A percentile compares a stretch with the other conserved stretches of the same genome.
These are phyloP conservation scores for Arthrobotrys megalospora DNA, from an alignment of 2,329 filamentous ascomycete genomes.

Conservation along the genomic window DNA sequence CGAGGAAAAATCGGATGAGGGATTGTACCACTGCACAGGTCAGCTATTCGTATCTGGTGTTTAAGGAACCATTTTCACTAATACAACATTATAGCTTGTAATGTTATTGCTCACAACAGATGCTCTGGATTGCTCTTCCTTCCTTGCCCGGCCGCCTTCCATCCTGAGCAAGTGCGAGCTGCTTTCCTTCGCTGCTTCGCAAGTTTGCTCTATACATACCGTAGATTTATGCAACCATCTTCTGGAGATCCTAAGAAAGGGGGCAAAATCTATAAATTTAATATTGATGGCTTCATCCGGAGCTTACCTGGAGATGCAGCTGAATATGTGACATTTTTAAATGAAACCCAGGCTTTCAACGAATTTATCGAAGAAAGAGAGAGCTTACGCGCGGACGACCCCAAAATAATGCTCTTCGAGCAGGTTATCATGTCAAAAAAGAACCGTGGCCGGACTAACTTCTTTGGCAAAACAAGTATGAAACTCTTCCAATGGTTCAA, in stretches of 20 bases:
- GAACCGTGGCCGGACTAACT: constrained; percentile 76
- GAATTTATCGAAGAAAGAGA: constrained; percentile 89
- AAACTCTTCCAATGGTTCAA: constrained; percentile 66
- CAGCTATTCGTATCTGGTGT: constrained; percentile 64
- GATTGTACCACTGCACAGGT: constrained; percentile 80
- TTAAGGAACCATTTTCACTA: constrained; percentile 1
- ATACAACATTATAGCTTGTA: constrained; percentile 66
- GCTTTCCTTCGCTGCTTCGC: constrained; percentile 80
- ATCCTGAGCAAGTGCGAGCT: constrained; percentile 77
- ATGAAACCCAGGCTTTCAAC: constrained; percentile 81
- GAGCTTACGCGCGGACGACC: constrained; percentile 74
- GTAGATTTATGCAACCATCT: constrained; percentile 75
- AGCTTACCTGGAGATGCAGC: constrained; percentile 77
- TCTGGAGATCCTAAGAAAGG: constrained; percentile 75
- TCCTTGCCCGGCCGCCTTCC: constrained; percentile 78
- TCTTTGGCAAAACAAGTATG: constrained; percentile 74
- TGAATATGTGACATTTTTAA: constrained; percentile 75
- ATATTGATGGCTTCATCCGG: constrained; percentile 77
- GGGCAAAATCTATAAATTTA: constrained; percentile 76
- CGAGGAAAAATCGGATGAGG: constrained; percentile 81
- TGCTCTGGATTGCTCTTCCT: constrained; percentile 75
- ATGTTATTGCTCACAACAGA: constrained; percentile 72
- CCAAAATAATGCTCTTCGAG: constrained; percentile 82
- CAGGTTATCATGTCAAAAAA: constrained; percentile 86
- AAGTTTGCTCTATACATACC: constrained; percentile 79